These are phyloP conservation scores for Dendrothele bispora DNA, from an alignment of 768 basidiomycete species.

Conservation along the genomic window DNA sequence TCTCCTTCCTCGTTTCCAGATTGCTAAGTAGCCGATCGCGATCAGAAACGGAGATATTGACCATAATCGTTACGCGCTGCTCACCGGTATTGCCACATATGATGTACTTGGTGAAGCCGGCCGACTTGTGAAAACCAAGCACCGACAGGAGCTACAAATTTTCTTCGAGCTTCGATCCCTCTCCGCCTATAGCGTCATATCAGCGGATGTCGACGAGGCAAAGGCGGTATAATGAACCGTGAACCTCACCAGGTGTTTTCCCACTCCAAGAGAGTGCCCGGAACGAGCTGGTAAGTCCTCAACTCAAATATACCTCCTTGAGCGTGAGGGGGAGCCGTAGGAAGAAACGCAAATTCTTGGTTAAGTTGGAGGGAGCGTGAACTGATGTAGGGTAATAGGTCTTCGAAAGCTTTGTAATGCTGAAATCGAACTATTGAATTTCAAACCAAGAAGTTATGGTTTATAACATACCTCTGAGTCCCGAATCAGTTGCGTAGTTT, in stretches of 20 bases:
- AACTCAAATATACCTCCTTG: constrained; percentile 94
- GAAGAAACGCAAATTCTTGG: constrained; percentile 96
- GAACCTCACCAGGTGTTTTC: constrained; percentile 78
- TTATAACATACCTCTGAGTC: constrained; percentile 57
- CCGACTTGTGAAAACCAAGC: constrained; percentile 94
- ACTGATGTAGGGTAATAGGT: constrained; percentile 74
- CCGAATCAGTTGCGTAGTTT: constrained; percentile 61
- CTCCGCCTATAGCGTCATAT: constrained; percentile 58
- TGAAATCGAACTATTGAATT: constrained; percentile 24
- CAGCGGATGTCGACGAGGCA: constrained; percentile 7
- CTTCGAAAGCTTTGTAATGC: constrained; percentile 68
- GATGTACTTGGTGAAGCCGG: constrained; percentile 85
- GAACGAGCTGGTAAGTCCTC: constrained; percentile 82
- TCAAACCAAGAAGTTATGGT: constrained; percentile 4
- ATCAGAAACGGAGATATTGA: constrained; percentile 11
- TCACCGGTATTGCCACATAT: constrained; percentile 97
- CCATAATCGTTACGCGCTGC: constrained; percentile 20
- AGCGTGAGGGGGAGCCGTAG: constrained; percentile 82
- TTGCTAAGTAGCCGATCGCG: constrained; percentile 39
- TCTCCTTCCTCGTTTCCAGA: constrained; percentile 79
- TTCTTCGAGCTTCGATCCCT: constrained; percentile 91
- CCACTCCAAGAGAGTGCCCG: constrained; percentile 93
- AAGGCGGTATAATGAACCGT: background rate
- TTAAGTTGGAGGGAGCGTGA: constrained; percentile 77
- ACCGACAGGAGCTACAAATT: constrained; percentile 82